Evolutionary conservation across 2,329 filamentous ascomycete species (phyloP).

Genomic region (Colletotrichum sp.): DNA sequence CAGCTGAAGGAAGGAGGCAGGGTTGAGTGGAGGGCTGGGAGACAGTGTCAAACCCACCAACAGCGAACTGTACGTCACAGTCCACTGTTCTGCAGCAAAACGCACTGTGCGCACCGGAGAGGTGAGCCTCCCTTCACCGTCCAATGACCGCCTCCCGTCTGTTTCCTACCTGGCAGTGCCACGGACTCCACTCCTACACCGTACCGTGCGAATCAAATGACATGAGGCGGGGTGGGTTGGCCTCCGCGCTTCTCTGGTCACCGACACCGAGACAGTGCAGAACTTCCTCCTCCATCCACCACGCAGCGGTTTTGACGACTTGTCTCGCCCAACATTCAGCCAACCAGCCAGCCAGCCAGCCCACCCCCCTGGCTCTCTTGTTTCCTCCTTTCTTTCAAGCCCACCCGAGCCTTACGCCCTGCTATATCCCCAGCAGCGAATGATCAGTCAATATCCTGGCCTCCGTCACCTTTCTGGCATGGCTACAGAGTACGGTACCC

Average conservation of each 20-base stretch:
- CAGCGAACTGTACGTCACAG: neutral
- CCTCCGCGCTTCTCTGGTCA: neutral
- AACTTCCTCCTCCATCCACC: neutral
- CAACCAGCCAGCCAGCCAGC: neutral
- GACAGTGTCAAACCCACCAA: neutral
- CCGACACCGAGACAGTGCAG: neutral
- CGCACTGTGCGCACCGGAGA: neutral
- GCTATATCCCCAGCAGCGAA: neutral
- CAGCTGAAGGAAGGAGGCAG: neutral
- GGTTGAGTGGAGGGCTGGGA: neutral
- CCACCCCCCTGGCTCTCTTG: neutral
- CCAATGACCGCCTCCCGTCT: neutral
- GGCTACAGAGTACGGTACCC: neutral
- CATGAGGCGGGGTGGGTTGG: neutral
- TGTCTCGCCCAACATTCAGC: neutral
- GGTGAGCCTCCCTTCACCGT: neutral
- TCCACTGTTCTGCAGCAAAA: neutral
- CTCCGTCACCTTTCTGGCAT: neutral
- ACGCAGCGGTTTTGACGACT: neutral
- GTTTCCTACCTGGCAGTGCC: neutral
- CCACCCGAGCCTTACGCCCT: neutral
- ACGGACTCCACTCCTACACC: conserved; percentile 7
- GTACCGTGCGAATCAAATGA: conserved; percentile 2
- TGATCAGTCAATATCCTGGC: neutral
- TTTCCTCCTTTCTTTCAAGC: conserved; percentile 11